phyloP scores from a whole-genome alignment of 352 stramenopile genomes.

The Pythium utonaiense region DNA sequence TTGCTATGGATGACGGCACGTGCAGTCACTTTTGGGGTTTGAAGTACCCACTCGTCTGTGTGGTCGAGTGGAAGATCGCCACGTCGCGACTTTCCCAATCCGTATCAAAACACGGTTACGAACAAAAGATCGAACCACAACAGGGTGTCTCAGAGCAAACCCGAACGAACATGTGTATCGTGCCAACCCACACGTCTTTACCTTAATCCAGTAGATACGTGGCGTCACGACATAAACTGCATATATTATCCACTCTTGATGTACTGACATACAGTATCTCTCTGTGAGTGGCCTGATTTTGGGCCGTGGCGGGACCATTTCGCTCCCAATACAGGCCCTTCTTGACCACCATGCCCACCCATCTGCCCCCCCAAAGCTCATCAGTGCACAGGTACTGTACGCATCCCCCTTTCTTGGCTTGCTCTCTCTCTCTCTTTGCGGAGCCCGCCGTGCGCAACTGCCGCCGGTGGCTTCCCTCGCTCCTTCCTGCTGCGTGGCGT shows the following conservation, averaged over 20 bases:
- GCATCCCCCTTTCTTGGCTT: conserved; percentile 12
- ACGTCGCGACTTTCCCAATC: conserved; percentile 6
- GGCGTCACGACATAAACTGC: background rate
- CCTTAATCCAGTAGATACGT: background rate
- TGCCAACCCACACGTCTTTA: background rate
- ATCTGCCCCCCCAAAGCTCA: conserved; percentile 15
- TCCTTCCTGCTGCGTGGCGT: background rate
- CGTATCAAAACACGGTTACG: background rate
- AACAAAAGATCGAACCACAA: background rate
- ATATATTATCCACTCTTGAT: background rate
- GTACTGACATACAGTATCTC: background rate
- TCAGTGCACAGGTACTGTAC: conserved; percentile 8
- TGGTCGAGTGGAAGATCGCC: conserved; percentile 10
- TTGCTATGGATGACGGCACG: too few relatives aligned
- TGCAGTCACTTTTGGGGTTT: conserved; percentile 3
- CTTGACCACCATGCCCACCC: conserved; percentile 18
- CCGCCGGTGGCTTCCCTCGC: background rate
- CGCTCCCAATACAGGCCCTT: conserved; percentile 11
- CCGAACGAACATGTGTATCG: background rate
- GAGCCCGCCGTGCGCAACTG: conserved; percentile 15
- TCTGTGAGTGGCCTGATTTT: conserved; percentile 7
- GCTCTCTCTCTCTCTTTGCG: conserved; percentile 8
- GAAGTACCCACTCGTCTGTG: background rate
- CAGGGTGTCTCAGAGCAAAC: background rate
- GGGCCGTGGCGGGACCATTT: background rate